Base-by-base conservation (phyloP, 78 protist genomes). In the Emiliania huxleyi region DNA sequence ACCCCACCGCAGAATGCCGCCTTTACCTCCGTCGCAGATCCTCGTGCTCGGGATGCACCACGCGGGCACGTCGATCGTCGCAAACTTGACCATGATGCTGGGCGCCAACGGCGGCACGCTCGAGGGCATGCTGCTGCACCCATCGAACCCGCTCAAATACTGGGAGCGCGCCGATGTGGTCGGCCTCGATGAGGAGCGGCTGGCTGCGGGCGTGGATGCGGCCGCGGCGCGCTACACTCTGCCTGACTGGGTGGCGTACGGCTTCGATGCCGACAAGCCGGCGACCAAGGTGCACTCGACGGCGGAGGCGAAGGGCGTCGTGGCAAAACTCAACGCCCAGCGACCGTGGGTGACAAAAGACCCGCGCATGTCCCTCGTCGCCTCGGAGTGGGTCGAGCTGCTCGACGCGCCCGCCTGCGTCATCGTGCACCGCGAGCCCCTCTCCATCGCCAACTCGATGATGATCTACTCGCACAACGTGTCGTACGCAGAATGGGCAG, bases 391-490 rank as follows among this genome's bases (percentile, higher is more conserved):
- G 79, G 12, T 69, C 11, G 42, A 69, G 79, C 79, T 69, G 35
- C 79, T 69, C 40, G 79, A 69, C 40, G 35, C 79, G 79, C 79
- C 79, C 25, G 18, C n/a, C 29, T 69, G 79, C 79, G 21, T 69
- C 18, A 69, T 69, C 79, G 18, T 69, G 42, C 79, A 69, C 79
- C 79, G 79, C 35, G 79, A 69, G 42, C 79, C 79, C 38, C 79
- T 69, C 79, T 26, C 79, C 11, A 19, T 69, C 29, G 79, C 79
- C 15, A 69, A 69, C 79, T 69, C 79, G 79, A 69, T 69, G 79
- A 69, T 69, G 79, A 69, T 69, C 79, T 69, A 69, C 19, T 69
- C 79, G 21, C 79, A 69, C 79, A 69, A 69, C 40, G 79, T 69
- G 25, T 69, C 79, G 42, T 19, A 33, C 79, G 79, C 79, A 12